Percentiles rank a stretch among this genome's conserved stretches.
Conservation (phyloP, 805 yeast genomes). For the Schwanniomyces pseudopolymorphus region DNA sequence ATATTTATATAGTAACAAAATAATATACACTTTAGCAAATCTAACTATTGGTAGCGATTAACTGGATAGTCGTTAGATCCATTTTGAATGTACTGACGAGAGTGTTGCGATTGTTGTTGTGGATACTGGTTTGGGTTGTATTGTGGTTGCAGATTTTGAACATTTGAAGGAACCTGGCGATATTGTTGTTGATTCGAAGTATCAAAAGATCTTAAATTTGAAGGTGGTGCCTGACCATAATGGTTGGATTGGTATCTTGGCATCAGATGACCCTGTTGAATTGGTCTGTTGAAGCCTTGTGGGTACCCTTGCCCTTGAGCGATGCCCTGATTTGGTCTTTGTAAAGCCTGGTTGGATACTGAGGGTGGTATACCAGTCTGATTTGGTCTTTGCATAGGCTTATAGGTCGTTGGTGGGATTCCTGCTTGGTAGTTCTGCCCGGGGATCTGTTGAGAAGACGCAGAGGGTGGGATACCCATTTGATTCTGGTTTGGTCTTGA, state of each 20-base stretch:
- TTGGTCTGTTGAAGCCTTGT: constrained; percentile 1
- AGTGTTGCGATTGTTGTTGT: constrained; percentile 10
- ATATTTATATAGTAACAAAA: neutral
- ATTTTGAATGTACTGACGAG: constrained; percentile 2
- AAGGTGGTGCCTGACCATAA: neutral
- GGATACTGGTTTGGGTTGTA: constrained; percentile 13
- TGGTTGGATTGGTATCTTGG: neutral
- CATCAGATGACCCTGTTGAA: constrained; percentile 3
- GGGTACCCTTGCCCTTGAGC: constrained; percentile 10
- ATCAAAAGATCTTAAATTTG: constrained; percentile 2
- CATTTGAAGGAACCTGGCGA: neutral
- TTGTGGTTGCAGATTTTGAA: constrained; percentile 9
- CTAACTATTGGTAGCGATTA: neutral
- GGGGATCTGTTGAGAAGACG: neutral
- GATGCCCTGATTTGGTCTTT: neutral
- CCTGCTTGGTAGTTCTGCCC: neutral
- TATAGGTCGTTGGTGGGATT: constrained; percentile 3
- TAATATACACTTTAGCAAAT: constrained; percentile 1
- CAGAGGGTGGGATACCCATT: constrained; percentile 1
- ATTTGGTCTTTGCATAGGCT: constrained; percentile 5
- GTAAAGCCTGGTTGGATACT: neutral
- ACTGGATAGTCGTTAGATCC: neutral
- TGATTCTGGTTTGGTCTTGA: neutral
- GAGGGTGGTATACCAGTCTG: constrained; percentile 11
- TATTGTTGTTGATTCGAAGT: constrained; percentile 8